Evolutionary conservation across 202 grass and related monocot species (phyloP), one percentile per base, ranked within the genome.

Genomic region (Zizania palustris): DNA sequence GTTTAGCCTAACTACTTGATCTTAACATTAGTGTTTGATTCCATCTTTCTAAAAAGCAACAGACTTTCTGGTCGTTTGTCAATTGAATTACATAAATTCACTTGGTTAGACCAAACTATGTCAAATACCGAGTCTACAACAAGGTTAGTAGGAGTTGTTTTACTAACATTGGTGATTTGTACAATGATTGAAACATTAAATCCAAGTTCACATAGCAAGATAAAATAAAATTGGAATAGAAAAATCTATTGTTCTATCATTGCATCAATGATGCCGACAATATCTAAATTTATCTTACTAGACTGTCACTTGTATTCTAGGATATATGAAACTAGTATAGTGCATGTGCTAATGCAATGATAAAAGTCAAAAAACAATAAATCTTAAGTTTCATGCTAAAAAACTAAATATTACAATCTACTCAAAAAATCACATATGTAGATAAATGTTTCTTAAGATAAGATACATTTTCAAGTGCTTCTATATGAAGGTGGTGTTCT

Each of bases 11-110:
- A 33, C 5, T 34, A 28, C 11, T 44, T 74, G 51, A 80, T 67
- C 3, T 11, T 48, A 9, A 45, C 11, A 28, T 73, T 9, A 2
- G 53, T 76, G 1, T 11, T 60, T 12, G 59, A 65, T 13, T 85
- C 45, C 85, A 88, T 82, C 8, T 63, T 82, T 73, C 75, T 92
- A 50, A 38, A 71, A 83, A 75, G 83, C 20, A 92, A 88, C 53
- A 73, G 5, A 53, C 40, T 85, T 85, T 63, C 55, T 57, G 55
- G 79, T 12, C 7, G 57, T 66, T 80, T 68, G 39, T 56, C 75
- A n/a, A 7, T 57, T 70, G 69, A 66, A 36, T 39, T 82, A 39
- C 45, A 74, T 28, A 58, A 85, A 22, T 46, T 74, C 35, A 79
- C 61, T 10, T 84, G 56, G 35, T 42, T 84, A 14, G 28, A 28